Base-by-base conservation (phyloP, 192 early-diverging fungal genomes). In the Coemansia sp. region DNA sequence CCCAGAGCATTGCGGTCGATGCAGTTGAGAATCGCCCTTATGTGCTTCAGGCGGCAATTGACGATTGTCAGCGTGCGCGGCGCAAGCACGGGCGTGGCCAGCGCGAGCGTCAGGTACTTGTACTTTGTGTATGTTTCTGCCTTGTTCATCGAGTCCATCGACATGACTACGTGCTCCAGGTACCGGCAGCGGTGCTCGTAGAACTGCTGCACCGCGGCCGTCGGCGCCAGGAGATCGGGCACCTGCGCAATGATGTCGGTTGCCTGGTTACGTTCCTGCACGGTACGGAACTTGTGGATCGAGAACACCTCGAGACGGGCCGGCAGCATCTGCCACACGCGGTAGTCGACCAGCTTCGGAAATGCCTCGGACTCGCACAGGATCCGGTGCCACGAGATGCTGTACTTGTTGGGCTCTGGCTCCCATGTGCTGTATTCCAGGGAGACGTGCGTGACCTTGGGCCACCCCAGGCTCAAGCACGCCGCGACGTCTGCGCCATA, bases 341-440 rank as follows among this genome's bases (percentile, higher is more conserved):
- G 70, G 61, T 78, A 78, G 39, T 78, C 75, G 13, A 67, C 64
- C 24, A 78, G 64, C 9, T 22, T 24, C 0, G 75, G 75, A 20
- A 78, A 69, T 19, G 61, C 61, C 8, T 50, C 10, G 1, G 75
- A 78, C 53, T 78, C 75, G 58, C 75, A 78, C 29, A 78, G 53
- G 19, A 78, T 68, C 24, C 64, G 60, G 53, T 78, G 75, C 75
- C 75, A 78, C 9, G 66, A 24, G 13, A 78, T 78, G 39, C 70
- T 72, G 67, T 72, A 67, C 24, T 62, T 59, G 64, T 78, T 78
- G 34, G 75, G 75, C 61, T 78, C 75, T 9, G 75, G 75, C 54
- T 78, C 75, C 75, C 75, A 78, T 19, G 75, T 78, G 18, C 75
- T 78, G 57, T 78, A 78, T 58, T 78, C 75, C 22, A 78, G 48